Conservation (phyloP, 2,329 filamentous ascomycete species). For the Fusarium sp. region DNA sequence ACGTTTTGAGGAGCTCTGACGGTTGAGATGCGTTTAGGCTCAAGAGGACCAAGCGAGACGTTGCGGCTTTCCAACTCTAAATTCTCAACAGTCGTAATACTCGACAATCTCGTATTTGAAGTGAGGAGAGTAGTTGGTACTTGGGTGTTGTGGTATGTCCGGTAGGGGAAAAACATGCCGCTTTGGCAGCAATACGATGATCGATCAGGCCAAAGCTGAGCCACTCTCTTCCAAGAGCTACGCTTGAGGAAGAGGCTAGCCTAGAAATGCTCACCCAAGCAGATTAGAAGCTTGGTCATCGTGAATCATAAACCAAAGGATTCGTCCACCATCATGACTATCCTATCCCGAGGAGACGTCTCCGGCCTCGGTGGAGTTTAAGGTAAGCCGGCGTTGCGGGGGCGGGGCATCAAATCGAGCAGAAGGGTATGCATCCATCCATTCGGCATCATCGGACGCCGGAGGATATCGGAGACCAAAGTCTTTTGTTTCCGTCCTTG, state of each 20-base stretch:
- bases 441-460: slow-evolving; percentile 17
- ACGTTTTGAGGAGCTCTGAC: neutral
- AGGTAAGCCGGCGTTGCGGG: slow-evolving; percentile 30
- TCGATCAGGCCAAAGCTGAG: neutral
- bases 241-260: neutral
- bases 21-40: neutral
- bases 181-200: slow-evolving; percentile 18
- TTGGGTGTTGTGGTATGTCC: slow-evolving; percentile 10
- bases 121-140: neutral
- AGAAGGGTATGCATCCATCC: slow-evolving; percentile 11
- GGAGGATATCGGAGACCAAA: slow-evolving; percentile 33
- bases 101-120: neutral
- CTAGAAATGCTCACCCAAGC: neutral
- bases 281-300: neutral
- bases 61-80: neutral
- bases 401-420: slow-evolving; percentile 28
- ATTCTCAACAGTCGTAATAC: neutral
- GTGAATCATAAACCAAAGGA: neutral
- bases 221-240: neutral
- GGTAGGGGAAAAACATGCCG: slow-evolving; percentile 7
- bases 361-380: slow-evolving; percentile 32
- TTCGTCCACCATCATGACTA: neutral
- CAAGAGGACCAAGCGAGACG: neutral
- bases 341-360: slow-evolving; percentile 6
- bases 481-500: neutral